phyloP scores from a whole-genome alignment of 2,329 filamentous ascomycete genomes.

The Achaetomium macrosporum region DNA sequence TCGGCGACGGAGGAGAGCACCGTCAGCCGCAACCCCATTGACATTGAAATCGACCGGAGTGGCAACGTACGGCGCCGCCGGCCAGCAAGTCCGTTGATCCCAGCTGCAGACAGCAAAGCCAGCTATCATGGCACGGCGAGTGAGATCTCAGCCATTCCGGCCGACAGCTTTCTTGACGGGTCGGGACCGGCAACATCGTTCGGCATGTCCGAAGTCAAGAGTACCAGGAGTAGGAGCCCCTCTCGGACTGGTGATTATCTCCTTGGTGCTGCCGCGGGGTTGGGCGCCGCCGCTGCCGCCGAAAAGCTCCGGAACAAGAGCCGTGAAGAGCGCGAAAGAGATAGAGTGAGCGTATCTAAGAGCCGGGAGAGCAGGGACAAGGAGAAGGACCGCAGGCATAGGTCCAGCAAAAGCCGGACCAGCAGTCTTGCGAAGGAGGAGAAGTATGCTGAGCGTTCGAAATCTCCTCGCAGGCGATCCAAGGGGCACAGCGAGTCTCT shows the following conservation, averaged over 20 bases:
- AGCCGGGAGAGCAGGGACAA: slow-evolving; percentile 36
- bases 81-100: slow-evolving; percentile 63
- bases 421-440: slow-evolving; percentile 48
- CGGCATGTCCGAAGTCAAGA: slow-evolving; percentile 28
- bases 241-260: slow-evolving; percentile 35
- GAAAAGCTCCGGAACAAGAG: slow-evolving; percentile 43
- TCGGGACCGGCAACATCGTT: slow-evolving; percentile 39
- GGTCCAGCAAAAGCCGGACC: slow-evolving; percentile 44
- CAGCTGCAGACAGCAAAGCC: slow-evolving; percentile 46
- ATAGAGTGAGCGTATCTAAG: slow-evolving; percentile 27
- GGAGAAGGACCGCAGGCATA: slow-evolving; percentile 44
- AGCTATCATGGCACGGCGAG: slow-evolving; percentile 65
- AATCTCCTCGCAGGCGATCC: slow-evolving; percentile 44
- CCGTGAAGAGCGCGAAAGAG: slow-evolving; percentile 37
- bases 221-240: slow-evolving; percentile 40
- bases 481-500: slow-evolving; percentile 47
- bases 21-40: slow-evolving; percentile 69
- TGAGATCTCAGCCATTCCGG: slow-evolving; percentile 74
- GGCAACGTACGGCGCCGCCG: slow-evolving; percentile 47
- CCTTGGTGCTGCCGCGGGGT: slow-evolving; percentile 34
- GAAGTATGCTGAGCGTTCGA: slow-evolving; percentile 40
- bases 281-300: slow-evolving; percentile 34
- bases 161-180: slow-evolving; percentile 57
- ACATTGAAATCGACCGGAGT: slow-evolving; percentile 75
- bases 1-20: slow-evolving; percentile 77